phyloP scores from a whole-genome alignment of 805 yeast genomes.

The Candida incommunis region DNA sequence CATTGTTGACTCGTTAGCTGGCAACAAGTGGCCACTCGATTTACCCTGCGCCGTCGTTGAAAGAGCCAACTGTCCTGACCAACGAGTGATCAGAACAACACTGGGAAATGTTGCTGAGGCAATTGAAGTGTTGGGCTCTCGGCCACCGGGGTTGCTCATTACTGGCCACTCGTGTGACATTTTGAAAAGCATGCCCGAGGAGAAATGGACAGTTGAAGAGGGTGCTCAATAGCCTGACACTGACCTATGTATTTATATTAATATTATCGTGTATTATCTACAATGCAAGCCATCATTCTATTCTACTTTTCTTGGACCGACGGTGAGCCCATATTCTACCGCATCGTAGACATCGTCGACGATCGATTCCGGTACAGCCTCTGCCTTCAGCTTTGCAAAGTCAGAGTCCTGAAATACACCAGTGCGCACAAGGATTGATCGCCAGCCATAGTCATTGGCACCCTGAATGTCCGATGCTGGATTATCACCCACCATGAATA shows the following conservation, averaged over 20 bases:
- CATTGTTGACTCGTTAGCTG: conserved; percentile 26
- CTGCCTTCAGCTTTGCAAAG: conserved; percentile 16
- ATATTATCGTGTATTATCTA: no score
- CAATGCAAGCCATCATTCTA: no score
- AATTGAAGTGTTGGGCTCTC: conserved; percentile 59
- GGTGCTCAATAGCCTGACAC: conserved; percentile 16
- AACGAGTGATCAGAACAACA: conserved; percentile 65
- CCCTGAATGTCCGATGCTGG: conserved; percentile 89
- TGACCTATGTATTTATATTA: not conserved
- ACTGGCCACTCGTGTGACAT: conserved; percentile 68
- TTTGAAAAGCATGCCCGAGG: conserved; percentile 17
- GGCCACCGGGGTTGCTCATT: conserved; percentile 87
- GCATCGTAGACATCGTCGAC: conserved; percentile 40
- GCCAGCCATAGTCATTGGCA: conserved; percentile 82
- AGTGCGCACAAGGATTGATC: conserved; percentile 66
- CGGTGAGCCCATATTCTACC: conserved; percentile 19
- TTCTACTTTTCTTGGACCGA: not conserved
- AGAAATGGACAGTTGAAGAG: conserved; percentile 35
- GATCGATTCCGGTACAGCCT: conserved; percentile 30
- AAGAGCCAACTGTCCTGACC: conserved; percentile 88
- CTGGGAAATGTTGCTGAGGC: conserved; percentile 56
- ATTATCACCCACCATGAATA: conserved; percentile 87
- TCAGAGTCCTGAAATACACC: conserved; percentile 67
- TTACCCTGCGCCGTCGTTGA: conserved; percentile 80
- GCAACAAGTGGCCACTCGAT: conserved; percentile 52